Conservation (phyloP, 2,329 filamentous ascomycete genomes). For the Penicillium frequentans region DNA sequence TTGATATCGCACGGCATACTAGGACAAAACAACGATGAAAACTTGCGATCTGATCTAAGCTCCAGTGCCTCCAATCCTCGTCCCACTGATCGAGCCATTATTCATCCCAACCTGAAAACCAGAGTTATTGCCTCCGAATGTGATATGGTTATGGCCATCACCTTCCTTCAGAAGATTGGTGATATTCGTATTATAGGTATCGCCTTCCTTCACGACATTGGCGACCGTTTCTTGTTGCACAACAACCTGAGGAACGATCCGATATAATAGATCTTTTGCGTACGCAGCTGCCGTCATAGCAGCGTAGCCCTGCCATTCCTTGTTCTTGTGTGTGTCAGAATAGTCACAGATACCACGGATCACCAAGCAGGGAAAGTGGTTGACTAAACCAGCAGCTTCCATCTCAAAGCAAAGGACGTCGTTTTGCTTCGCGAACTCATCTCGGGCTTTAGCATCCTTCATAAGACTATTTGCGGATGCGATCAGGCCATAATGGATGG, state of each 20-base stretch:
- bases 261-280: background rate
- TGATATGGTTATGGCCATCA: background rate
- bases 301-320: constrained; percentile 14
- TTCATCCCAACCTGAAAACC: background rate
- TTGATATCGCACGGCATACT: background rate
- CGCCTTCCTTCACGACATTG: background rate
- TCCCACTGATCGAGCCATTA: background rate
- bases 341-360: constrained; percentile 23
- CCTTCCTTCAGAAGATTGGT: background rate
- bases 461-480: background rate
- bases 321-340: constrained; percentile 16
- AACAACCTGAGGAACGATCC: background rate
- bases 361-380: constrained; percentile 16
- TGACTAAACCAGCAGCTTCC: constrained; percentile 12
- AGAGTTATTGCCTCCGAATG: background rate
- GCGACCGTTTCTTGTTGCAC: background rate
- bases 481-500: background rate
- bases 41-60: background rate
- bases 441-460: background rate
- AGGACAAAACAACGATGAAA: background rate
- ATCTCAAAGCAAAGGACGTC: constrained; percentile 21
- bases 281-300: constrained; percentile 3
- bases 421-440: background rate
- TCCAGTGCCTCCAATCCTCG: background rate
- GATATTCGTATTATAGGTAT: background rate